These are phyloP conservation scores for Colletotrichum cuscutae DNA, from an alignment of 2,329 filamentous ascomycete species.

Conservation along the genomic window DNA sequence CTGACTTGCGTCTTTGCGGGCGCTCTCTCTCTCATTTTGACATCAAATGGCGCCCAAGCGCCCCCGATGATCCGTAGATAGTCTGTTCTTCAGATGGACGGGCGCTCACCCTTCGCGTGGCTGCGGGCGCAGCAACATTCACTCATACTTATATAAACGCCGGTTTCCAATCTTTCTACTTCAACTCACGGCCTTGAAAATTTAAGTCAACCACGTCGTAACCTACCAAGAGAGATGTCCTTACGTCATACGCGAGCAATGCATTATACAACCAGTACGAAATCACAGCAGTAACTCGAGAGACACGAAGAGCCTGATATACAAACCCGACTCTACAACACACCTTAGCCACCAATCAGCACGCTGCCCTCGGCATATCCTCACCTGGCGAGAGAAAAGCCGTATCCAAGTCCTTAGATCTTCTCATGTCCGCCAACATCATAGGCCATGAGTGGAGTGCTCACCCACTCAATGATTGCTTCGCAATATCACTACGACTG, in stretches of 20 bases:
- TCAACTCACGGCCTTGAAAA: rapidly evolving
- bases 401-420: no score
- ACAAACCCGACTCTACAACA: no score
- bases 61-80: neutral
- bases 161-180: neutral
- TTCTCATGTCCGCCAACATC: no score
- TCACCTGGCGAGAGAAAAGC: no score
- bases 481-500: no score
- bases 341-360: neutral
- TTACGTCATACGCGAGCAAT: neutral
- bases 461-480: no score
- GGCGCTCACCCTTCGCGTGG: slow-evolving; percentile 23
- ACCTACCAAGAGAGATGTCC: slow-evolving; percentile 23
- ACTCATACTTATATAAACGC: neutral
- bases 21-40: slow-evolving; percentile 15
- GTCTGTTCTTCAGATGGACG: neutral
- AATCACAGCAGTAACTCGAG: neutral
- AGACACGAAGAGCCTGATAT: neutral
- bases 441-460: no score
- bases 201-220: neutral
- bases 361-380: neutral
- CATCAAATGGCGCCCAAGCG: slow-evolving; percentile 12
- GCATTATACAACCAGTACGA: no score
- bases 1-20: slow-evolving; percentile 34
- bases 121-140: slow-evolving; percentile 22